A percentile compares a stretch with the other conserved stretches of the same genome.
Evolutionary conservation across 164 flowering plant species (phyloP).

Genomic region (Liquidambar formosana): DNA sequence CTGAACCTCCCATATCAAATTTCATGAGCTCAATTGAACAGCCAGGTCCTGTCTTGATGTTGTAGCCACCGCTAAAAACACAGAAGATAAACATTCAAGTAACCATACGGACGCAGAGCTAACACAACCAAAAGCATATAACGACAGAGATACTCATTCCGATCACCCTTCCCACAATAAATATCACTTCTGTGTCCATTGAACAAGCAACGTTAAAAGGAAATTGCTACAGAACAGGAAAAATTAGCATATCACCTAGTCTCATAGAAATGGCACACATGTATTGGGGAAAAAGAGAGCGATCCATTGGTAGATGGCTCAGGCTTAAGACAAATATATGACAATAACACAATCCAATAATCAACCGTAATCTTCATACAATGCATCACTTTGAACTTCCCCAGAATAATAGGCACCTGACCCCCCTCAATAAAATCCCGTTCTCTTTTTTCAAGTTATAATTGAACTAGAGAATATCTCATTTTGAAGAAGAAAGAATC

Average conservation of each 20-base stretch:
- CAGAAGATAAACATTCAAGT: constrained; percentile 1
- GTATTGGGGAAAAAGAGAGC: neutral
- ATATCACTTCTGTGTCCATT: neutral
- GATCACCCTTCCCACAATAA: neutral
- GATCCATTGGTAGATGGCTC: neutral
- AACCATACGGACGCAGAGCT: neutral
- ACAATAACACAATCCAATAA: too few species aligned
- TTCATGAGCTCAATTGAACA: constrained; percentile 91
- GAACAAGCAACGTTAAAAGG: neutral
- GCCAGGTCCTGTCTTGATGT: constrained; percentile 96
- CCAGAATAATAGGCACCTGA: neutral
- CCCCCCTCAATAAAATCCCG: too few species aligned
- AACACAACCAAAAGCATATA: neutral
- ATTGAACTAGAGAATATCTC: neutral
- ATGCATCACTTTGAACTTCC: neutral
- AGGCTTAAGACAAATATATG: too few species aligned
- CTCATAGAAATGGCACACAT: neutral
- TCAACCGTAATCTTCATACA: neutral
- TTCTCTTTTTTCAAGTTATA: neutral
- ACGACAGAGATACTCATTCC: neutral
- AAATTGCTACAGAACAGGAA: neutral
- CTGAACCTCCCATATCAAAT: constrained; percentile 97
- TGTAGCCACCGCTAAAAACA: constrained; percentile 92
- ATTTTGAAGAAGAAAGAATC: constrained; percentile 5
- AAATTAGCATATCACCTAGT: neutral